Evolutionary conservation across 2,329 filamentous ascomycete genomes (phyloP).

Genomic region (Alternaria sp.): DNA sequence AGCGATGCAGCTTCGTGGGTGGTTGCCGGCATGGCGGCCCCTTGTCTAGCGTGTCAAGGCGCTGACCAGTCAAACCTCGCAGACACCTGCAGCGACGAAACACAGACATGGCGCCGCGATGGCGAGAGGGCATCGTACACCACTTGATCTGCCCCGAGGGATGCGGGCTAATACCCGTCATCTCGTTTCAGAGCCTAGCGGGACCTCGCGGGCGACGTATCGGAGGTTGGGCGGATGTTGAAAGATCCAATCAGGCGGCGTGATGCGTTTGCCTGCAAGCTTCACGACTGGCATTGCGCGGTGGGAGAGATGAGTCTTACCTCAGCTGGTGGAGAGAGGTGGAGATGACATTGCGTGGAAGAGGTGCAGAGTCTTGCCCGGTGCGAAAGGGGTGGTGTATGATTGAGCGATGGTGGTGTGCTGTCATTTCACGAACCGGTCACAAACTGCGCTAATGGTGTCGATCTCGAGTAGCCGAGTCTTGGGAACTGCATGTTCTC

Average conservation of each 20-base stretch:
- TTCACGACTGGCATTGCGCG: conserved; percentile 23
- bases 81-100: conserved; percentile 12
- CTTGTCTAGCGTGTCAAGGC: conserved; percentile 24
- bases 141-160: conserved; percentile 20
- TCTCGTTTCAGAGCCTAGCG: conserved; percentile 28
- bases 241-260: conserved; percentile 31
- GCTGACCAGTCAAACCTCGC: conserved; percentile 30
- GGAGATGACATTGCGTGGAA: background rate
- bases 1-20: conserved; percentile 37
- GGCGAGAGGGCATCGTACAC: conserved; percentile 21
- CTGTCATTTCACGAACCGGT: background rate
- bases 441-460: background rate
- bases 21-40: conserved; percentile 32
- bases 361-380: background rate
- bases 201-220: conserved; percentile 12
- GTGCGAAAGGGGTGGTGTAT: background rate
- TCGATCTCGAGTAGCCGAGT: conserved; percentile 6
- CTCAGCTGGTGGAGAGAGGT: conserved; percentile 9
- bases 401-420: background rate
- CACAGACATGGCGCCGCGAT: conserved; percentile 20
- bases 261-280: conserved; percentile 24
- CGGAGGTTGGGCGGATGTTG: conserved; percentile 1
- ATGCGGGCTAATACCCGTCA: conserved; percentile 32
- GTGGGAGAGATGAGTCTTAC: conserved; percentile 17
- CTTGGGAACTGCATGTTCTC: conserved; percentile 14